Conservation (phyloP, 2,329 filamentous ascomycete species). For the Talaromyces atroroseus region DNA sequence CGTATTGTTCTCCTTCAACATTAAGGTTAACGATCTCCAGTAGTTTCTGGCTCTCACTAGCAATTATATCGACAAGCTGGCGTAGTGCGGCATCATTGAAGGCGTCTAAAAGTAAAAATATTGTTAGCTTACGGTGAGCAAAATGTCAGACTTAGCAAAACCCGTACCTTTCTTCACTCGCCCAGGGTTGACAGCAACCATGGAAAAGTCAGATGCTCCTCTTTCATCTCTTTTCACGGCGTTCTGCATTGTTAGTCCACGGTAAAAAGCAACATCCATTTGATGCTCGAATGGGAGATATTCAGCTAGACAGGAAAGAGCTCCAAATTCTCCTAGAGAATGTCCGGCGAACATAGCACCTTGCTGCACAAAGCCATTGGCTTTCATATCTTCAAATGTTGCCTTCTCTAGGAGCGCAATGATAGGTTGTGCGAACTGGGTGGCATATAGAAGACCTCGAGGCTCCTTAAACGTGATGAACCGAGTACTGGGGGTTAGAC, state of each 20-base stretch:
- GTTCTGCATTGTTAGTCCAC: constrained; percentile 97
- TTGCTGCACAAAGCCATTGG: constrained; percentile 88
- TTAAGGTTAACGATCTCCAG: constrained; percentile 98
- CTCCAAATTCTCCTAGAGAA: constrained; percentile 96
- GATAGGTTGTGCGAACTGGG: constrained; percentile 96
- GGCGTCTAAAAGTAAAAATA: background rate
- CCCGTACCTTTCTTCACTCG: constrained; percentile 36
- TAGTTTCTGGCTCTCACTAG: constrained; percentile 88
- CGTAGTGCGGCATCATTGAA: constrained; percentile 31
- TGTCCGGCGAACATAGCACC: constrained; percentile 98
- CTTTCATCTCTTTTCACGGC: constrained; percentile 80
- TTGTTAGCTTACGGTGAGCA: background rate
- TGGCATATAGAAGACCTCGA: constrained; percentile 87
- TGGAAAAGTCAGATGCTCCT: constrained; percentile 95
- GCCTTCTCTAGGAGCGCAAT: constrained; percentile 99
- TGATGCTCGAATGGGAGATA: constrained; percentile 98
- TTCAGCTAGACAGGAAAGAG: constrained; percentile 88
- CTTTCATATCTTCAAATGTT: constrained; percentile 96
- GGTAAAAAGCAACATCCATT: constrained; percentile 98
- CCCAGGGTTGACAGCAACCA: constrained; percentile 98
- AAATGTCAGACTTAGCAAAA: background rate
- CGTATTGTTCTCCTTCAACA: constrained; percentile 65
- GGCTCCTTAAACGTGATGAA: constrained; percentile 97
- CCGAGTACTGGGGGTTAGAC: constrained; percentile 82
- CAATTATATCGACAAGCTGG: constrained; percentile 91